Base-by-base conservation (phyloP, 495 filamentous ascomycete species). In the Aspergillus bridgeri region DNA sequence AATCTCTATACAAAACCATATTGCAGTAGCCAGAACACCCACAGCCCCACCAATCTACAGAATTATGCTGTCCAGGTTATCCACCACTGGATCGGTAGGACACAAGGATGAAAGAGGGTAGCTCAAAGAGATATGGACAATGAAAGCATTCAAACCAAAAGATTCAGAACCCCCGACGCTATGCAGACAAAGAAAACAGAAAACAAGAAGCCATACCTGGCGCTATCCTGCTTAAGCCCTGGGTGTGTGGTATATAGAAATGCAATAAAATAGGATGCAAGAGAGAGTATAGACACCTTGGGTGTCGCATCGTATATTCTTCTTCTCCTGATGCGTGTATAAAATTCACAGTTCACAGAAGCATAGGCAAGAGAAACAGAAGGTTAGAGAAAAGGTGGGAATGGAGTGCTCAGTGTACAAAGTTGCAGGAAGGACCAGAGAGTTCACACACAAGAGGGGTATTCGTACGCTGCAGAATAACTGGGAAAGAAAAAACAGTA, bases 101-200 rank as follows among this genome's bases (percentile, higher is more conserved):
- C n/a, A 47, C 18, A 47, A 23, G 21, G 33, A 13, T 1, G 1
- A 4, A 38, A 38, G n/a, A n/a, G n/a, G n/a, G 25, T 27, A 27
- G 22, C 20, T 42, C 51, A 24, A 52, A 44, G 29, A 47, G 5
- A 20, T 20, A 9, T 20, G 29, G 2, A 38, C 6, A 38, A 38
- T 38, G 1, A 15, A 38, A 38, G 2, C 1, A 38, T 13, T 15
- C 33, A 38, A 15, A 15, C 33, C 13, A 38, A 15, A 38, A 38
- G 13, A 38, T 1, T 38, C 46, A 59, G 24, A 56, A 42, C 72
- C 72, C 69, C 74, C 67, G 64, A 65, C 74, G 74, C 74, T 76
- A 76, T 76, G 74, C 74, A 66, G 74, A 67, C 63, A 69, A 66
- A 70, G 64, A 60, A 73, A 68, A 63, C 62, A 60, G 67, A 33